Evolutionary conservation across 2,329 filamentous ascomycete genomes (phyloP).

Genomic region (Sporothrix phasma): DNA sequence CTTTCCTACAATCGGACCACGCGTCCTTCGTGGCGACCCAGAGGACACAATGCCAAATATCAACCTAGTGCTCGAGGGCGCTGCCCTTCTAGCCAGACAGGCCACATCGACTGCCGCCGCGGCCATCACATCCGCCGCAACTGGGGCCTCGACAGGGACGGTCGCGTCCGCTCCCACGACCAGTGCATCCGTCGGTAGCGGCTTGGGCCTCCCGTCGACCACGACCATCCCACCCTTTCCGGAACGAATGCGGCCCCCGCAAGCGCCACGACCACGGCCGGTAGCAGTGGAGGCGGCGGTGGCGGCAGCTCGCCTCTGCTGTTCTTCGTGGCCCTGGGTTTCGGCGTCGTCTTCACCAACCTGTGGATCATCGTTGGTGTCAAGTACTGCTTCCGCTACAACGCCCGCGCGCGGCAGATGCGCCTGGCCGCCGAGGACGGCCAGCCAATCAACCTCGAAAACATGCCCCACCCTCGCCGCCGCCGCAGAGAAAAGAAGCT

Average conservation of each 20-base stretch:
- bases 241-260: constrained; percentile 3
- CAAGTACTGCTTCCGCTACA: constrained; percentile 98
- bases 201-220: background rate
- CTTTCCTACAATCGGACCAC: background rate
- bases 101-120: constrained; percentile 13
- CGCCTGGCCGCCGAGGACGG: constrained; percentile 68
- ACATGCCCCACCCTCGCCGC: constrained; percentile 76
- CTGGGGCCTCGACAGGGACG: background rate
- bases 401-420: constrained; percentile 77
- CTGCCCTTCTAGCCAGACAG: constrained; percentile 23
- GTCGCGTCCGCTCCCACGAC: background rate
- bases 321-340: constrained; percentile 54
- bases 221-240: background rate
- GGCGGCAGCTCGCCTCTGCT: constrained; percentile 35
- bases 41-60: constrained; percentile 22
- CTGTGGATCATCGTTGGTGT: constrained; percentile 99
- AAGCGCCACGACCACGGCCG: constrained; percentile 12
- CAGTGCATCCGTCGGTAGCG: background rate
- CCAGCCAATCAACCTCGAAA: constrained; percentile 78
- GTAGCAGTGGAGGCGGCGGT: background rate
- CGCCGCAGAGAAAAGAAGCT: constrained; percentile 92
- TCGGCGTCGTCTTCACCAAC: constrained; percentile 97
- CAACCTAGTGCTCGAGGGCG: constrained; percentile 22
- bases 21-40: background rate
- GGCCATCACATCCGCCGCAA: background rate